These are phyloP conservation scores for Parafenestella ontariensis DNA, from an alignment of 2,329 filamentous ascomycete genomes.

Conservation along the genomic window DNA sequence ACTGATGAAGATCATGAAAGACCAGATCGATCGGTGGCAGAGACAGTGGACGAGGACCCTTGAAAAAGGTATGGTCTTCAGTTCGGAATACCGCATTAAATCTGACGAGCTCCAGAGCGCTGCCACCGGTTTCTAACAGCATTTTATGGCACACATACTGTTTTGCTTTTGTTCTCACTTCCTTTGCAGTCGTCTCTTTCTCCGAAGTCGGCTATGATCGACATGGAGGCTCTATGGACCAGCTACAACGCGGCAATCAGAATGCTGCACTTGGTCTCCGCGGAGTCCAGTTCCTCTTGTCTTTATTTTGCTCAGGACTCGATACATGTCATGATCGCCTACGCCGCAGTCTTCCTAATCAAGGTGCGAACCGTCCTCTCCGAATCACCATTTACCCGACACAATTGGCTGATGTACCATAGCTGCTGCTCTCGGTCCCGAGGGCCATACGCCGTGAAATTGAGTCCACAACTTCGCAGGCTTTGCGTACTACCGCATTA, in stretches of 20 bases:
- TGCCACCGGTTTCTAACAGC: slow-evolving; percentile 14
- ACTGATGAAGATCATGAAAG: background rate
- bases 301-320: slow-evolving; percentile 18
- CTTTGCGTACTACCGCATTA: slow-evolving; percentile 1
- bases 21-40: slow-evolving; percentile 5
- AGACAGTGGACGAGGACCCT: background rate
- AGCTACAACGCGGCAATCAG: slow-evolving; percentile 10
- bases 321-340: slow-evolving; percentile 17
- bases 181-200: slow-evolving; percentile 9
- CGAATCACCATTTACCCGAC: background rate
- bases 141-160: slow-evolving; percentile 14
- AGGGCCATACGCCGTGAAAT: slow-evolving; percentile 3
- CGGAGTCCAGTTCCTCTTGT: background rate
- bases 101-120: background rate
- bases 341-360: slow-evolving; percentile 17
- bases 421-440: slow-evolving; percentile 4
- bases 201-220: slow-evolving; percentile 8
- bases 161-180: slow-evolving; percentile 11
- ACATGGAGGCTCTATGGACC: slow-evolving; percentile 16
- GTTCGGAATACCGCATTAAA: background rate
- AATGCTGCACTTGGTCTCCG: slow-evolving; percentile 11
- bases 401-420: background rate
- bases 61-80: no score
- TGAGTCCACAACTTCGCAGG: slow-evolving; percentile 1
- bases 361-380: slow-evolving; percentile 5